Base-by-base conservation (phyloP, 148 eudicot species). In the Talinum fruticosum region DNA sequence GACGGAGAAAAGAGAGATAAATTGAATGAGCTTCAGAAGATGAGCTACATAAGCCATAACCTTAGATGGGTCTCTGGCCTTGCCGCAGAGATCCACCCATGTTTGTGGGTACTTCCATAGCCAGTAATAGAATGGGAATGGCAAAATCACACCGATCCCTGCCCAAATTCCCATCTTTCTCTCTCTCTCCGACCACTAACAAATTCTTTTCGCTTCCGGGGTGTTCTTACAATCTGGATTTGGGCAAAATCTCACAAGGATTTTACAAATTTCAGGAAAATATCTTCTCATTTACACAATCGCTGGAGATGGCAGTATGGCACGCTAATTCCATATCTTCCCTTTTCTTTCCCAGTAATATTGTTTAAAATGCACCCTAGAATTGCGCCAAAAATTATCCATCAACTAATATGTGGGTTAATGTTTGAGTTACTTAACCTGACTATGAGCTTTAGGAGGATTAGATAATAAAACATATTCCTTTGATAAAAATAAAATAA, bases 11-110 rank as follows among this genome's bases (percentile, higher is more conserved):
- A 96, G 88, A 75, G 97, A 89, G 37, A 93, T 1, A 73, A 96
- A 85, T 82, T 96, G 99, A 64, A 93, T n/a, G 57, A 91, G 85
- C 83, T 96, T 96, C 38, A 96, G 69, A 64, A 87, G 53, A 76
- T 93, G 96, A 67, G 99, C 84, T 4, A 91, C 92, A 49, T 72
- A 36, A 34, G 99, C 97, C 99, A 93, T 96, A 1, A 87, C 74
- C 57, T 78, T 87, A 3, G 88, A 93, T 0, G 99, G 97, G 76
- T 96, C 97, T 72, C 91, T 87, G 0, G 44, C 72, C 77, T 79
- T 84, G 15, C 93, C 97, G 75, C 97, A 93, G 1, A 96, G 87
- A 79, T 91, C 59, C 12, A 89, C 90, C 99, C 99, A 96, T 84
- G 79, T 64, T 67, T 93, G 94, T 15, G 99, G 99, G 33, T 86